Percentiles rank a stretch among this genome's conserved stretches.
Conservation (phyloP, 768 basidiomycete genomes). For the Sutorius australiensis region DNA sequence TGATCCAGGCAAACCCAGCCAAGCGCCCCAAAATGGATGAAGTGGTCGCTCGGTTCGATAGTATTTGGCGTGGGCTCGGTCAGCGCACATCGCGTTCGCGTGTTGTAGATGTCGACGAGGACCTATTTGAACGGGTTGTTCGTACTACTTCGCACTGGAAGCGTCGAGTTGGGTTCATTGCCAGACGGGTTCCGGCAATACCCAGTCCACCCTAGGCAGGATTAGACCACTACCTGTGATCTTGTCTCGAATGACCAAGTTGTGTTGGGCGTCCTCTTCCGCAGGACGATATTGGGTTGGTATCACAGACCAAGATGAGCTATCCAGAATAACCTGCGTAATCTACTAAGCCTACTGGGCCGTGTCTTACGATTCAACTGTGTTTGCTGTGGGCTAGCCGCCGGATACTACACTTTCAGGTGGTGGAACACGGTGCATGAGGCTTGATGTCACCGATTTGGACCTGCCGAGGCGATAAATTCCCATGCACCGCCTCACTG, state of each 20-base stretch:
- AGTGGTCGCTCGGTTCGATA: constrained; percentile 19
- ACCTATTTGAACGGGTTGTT: constrained; percentile 5
- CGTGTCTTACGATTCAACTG: too few relatives aligned
- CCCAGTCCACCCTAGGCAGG: not conserved
- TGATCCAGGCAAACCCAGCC: constrained; percentile 20
- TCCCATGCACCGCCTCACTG: too few relatives aligned
- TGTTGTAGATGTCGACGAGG: constrained; percentile 18
- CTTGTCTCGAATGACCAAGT: not conserved
- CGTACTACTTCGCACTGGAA: constrained; percentile 21
- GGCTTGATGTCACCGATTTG: too few relatives aligned
- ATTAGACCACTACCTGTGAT: not conserved
- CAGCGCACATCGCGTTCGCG: constrained; percentile 27
- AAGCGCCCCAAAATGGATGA: constrained; percentile 23
- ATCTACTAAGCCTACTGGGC: too few relatives aligned
- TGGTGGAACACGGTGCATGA: too few relatives aligned
- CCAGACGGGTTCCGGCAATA: constrained; percentile 10
- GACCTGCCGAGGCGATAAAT: too few relatives aligned
- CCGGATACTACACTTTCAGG: too few relatives aligned
- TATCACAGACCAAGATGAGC: too few relatives aligned
- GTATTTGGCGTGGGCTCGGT: constrained; percentile 7
- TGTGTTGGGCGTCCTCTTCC: too few relatives aligned
- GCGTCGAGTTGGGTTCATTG: constrained; percentile 18
- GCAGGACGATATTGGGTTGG: too few relatives aligned
- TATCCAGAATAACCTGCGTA: too few relatives aligned
- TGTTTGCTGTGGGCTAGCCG: too few relatives aligned